phyloP scores from a whole-genome alignment of 2,329 filamentous ascomycete species.

The Calonectria naviculata region DNA sequence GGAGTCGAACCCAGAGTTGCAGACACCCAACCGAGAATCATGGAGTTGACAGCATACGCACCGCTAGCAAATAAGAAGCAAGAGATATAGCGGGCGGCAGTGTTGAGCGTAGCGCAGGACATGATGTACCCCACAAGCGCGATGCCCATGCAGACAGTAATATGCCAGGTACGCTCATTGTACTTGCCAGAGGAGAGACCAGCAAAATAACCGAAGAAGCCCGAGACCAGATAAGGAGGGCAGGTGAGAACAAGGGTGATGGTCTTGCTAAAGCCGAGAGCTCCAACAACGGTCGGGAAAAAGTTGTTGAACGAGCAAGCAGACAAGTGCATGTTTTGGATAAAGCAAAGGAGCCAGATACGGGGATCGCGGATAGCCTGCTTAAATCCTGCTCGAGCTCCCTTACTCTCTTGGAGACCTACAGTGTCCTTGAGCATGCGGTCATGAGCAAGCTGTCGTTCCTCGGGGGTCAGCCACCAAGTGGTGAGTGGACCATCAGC shows the following conservation, averaged over 20 bases:
- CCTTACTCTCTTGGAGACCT: constrained; percentile 47
- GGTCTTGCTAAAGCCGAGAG: constrained; percentile 57
- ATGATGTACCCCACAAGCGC: constrained; percentile 54
- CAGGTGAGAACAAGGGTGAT: constrained; percentile 60
- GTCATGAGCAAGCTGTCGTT: constrained; percentile 54
- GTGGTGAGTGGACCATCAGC: constrained; percentile 52
- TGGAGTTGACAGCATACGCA: constrained; percentile 52
- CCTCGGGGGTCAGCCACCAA: constrained; percentile 46
- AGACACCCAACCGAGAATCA: constrained; percentile 56
- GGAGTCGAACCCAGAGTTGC: constrained; percentile 54
- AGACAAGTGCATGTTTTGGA: constrained; percentile 42
- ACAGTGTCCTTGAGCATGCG: constrained; percentile 49
- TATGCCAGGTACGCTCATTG: constrained; percentile 52
- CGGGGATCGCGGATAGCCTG: constrained; percentile 42
- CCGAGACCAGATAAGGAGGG: constrained; percentile 57
- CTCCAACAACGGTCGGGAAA: constrained; percentile 53
- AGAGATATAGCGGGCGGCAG: constrained; percentile 44
- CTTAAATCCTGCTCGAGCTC: constrained; percentile 44
- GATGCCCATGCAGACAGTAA: constrained; percentile 48
- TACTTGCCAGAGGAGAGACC: constrained; percentile 56
- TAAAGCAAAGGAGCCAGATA: constrained; percentile 41
- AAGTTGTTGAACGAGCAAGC: constrained; percentile 42
- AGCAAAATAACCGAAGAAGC: constrained; percentile 52
- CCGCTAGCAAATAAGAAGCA: constrained; percentile 50
- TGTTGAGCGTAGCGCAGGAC: constrained; percentile 44